phyloP scores from a whole-genome alignment of 306 rosid species.

The Lathyrus aphaca region DNA sequence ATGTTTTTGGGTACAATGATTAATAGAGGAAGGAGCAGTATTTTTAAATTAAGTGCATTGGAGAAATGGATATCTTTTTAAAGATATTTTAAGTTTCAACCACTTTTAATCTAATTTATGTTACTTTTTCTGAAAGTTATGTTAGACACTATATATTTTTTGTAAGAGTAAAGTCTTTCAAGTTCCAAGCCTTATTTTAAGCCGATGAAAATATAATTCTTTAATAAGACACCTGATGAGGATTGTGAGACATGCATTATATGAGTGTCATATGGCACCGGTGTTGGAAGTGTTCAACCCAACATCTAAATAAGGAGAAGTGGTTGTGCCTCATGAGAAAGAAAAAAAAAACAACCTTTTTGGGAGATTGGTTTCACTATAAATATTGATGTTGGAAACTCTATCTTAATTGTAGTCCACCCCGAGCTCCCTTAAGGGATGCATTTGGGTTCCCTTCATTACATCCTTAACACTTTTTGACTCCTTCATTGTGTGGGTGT shows the following conservation, averaged over 20 bases:
- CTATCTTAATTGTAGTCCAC: not conserved
- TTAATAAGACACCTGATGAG: not conserved
- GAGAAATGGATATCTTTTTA: too few species aligned
- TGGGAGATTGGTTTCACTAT: not conserved
- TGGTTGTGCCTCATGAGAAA: not conserved
- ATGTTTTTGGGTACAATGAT: not conserved
- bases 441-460: not conserved
- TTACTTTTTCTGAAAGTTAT: too few species aligned
- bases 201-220: not conserved
- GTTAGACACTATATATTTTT: too few species aligned
- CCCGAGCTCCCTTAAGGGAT: not conserved
- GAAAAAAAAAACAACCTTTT: not conserved
- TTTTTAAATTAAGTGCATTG: too few species aligned
- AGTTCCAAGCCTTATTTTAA: not conserved
- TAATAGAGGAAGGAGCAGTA: not conserved
- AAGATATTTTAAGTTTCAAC: too few species aligned
- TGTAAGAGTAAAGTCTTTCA: not conserved
- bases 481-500: too few species aligned
- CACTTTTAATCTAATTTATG: too few species aligned
- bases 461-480: too few species aligned
- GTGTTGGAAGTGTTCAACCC: slow-evolving; percentile 4
- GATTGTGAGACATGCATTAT: not conserved
- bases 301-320: not conserved
- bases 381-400: not conserved
- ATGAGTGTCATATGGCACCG: not conserved